Conservation (phyloP, 2,329 filamentous ascomycete genomes). For the Raffaelea ambrosiae region DNA sequence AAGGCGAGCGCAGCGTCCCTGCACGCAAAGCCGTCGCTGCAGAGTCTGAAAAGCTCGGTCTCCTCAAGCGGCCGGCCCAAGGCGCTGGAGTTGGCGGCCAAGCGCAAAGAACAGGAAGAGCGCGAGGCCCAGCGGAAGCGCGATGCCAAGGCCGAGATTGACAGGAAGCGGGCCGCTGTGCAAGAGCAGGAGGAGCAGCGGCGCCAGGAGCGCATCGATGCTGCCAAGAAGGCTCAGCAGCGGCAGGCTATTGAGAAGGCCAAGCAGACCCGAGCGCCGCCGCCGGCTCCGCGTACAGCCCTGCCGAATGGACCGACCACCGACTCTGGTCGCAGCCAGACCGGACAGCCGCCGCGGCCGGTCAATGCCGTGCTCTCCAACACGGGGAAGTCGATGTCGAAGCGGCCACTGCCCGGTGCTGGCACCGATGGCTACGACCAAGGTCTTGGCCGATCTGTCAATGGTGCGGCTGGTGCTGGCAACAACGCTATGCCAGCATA, state of each 20-base stretch:
- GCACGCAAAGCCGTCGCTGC: constrained; percentile 45
- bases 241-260: constrained; percentile 56
- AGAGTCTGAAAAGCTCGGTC: constrained; percentile 56
- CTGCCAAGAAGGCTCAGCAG: constrained; percentile 55
- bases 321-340: constrained; percentile 29
- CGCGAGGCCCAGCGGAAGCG: constrained; percentile 69
- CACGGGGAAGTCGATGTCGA: constrained; percentile 63
- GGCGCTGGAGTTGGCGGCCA: constrained; percentile 65
- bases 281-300: constrained; percentile 48
- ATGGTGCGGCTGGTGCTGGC: not conserved
- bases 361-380: constrained; percentile 51
- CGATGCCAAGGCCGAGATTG: constrained; percentile 72
- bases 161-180: constrained; percentile 61
- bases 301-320: constrained; percentile 34
- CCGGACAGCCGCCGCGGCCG: constrained; percentile 30
- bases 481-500: constrained; percentile 46
- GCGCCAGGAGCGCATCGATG: constrained; percentile 47
- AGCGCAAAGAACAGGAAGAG: constrained; percentile 80
- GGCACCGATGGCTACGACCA: constrained; percentile 4
- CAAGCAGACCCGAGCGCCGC: constrained; percentile 55
- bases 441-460: constrained; percentile 3
- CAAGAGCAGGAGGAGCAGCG: constrained; percentile 55
- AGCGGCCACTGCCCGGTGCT: constrained; percentile 54
- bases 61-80: constrained; percentile 60
- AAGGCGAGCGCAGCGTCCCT: constrained; percentile 62